Conservation (phyloP, 495 filamentous ascomycete species). For the Oidiodendron maius region DNA sequence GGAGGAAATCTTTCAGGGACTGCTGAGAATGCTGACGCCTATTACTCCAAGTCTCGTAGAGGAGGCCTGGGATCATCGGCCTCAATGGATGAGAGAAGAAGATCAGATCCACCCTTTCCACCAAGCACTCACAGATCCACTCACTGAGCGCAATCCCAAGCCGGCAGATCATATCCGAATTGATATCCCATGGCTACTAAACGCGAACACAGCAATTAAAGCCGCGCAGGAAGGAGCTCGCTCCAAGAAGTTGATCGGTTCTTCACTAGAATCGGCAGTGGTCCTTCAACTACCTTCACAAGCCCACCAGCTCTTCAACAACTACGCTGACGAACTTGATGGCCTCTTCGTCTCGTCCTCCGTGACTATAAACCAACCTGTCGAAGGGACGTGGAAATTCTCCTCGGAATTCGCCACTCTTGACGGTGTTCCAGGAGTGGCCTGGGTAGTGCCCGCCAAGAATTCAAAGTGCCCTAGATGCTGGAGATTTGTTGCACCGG, state of each 20-base stretch:
- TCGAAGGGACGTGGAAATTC: slow-evolving; percentile 46
- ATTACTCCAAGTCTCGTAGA: slow-evolving; percentile 80
- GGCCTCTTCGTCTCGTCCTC: slow-evolving; percentile 72
- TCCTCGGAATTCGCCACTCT: slow-evolving; percentile 45
- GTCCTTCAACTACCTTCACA: slow-evolving; percentile 33
- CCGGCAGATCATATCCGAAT: slow-evolving; percentile 29
- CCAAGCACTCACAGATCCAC: slow-evolving; percentile 23
- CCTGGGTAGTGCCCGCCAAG: slow-evolving; percentile 61
- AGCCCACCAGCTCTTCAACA: slow-evolving; percentile 34
- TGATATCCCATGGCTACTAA: slow-evolving; percentile 53
- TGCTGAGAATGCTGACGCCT: slow-evolving; percentile 73
- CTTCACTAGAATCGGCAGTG: slow-evolving; percentile 66
- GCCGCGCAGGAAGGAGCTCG: slow-evolving; percentile 62
- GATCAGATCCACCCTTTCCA: slow-evolving; percentile 35
- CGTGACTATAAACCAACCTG: slow-evolving; percentile 40
- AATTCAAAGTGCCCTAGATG: slow-evolving; percentile 76
- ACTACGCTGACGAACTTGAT: slow-evolving; percentile 58
- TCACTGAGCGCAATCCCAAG: slow-evolving; percentile 17
- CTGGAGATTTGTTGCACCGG: slow-evolving; percentile 68
- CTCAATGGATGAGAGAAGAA: slow-evolving; percentile 50
- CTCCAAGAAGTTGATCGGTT: slow-evolving; percentile 58
- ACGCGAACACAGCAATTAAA: slow-evolving; percentile 58
- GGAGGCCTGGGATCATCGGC: slow-evolving; percentile 78
- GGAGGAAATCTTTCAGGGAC: slow-evolving; percentile 58
- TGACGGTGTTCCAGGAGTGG: slow-evolving; percentile 28